A percentile compares a stretch with the other conserved stretches of the same genome.
Conservation (phyloP, 352 stramenopile genomes). For the Phytophthora meadii region DNA sequence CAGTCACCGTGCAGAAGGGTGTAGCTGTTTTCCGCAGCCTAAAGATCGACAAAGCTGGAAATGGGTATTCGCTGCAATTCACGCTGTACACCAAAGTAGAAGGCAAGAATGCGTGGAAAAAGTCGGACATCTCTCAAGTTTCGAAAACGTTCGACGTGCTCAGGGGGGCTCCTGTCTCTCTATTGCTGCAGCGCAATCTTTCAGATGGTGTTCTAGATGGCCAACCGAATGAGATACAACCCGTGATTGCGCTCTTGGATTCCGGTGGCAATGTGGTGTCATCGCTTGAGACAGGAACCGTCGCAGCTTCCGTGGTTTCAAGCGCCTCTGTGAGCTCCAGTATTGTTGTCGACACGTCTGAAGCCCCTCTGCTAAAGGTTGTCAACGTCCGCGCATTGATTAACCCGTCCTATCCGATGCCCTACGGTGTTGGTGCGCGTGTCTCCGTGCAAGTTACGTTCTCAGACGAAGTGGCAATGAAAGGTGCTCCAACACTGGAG, state of each 20-base stretch:
- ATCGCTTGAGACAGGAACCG: conserved; percentile 48
- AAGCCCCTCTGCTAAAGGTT: conserved; percentile 53
- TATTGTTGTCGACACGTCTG: conserved; percentile 72
- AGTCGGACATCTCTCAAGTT: conserved; percentile 61
- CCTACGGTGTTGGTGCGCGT: conserved; percentile 71
- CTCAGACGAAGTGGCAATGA: conserved; percentile 76
- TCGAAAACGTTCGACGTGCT: conserved; percentile 69
- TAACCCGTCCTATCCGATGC: conserved; percentile 49
- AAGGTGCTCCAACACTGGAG: conserved; percentile 59
- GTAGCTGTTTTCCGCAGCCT: conserved; percentile 77
- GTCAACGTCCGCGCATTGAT: conserved; percentile 49
- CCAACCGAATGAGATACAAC: conserved; percentile 77
- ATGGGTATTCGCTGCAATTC: conserved; percentile 79
- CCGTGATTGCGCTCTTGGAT: conserved; percentile 68
- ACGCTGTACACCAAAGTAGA: conserved; percentile 61
- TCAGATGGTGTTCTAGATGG: conserved; percentile 79
- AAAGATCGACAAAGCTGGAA: conserved; percentile 76
- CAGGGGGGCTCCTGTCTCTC: conserved; percentile 51
- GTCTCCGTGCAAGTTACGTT: conserved; percentile 76
- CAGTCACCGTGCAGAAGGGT: conserved; percentile 50
- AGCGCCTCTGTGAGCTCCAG: conserved; percentile 66
- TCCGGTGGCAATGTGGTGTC: conserved; percentile 72
- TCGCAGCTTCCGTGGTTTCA: conserved; percentile 64
- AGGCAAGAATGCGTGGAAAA: conserved; percentile 45
- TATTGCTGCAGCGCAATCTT: conserved; percentile 58